phyloP scores from a whole-genome alignment of 2,329 filamentous ascomycete species.

The Dactylonectria estremocensis region DNA sequence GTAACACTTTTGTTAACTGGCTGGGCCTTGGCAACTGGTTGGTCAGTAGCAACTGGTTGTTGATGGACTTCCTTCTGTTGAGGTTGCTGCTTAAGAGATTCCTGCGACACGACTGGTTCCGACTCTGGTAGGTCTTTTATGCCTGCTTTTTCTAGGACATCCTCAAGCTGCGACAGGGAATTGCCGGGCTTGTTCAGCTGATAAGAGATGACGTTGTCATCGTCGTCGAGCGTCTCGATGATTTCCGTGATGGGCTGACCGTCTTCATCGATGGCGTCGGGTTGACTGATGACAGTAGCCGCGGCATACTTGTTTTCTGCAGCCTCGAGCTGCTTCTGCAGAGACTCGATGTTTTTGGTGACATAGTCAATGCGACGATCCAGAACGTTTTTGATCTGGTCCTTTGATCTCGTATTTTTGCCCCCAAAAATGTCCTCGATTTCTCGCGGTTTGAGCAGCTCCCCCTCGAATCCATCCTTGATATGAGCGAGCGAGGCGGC shows the following conservation, averaged over 20 bases:
- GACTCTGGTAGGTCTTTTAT: conserved; percentile 63
- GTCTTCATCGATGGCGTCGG: conserved; percentile 76
- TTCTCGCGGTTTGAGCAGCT: conserved; percentile 73
- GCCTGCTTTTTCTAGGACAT: conserved; percentile 84
- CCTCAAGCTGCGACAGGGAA: conserved; percentile 76
- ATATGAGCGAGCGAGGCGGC: conserved; percentile 68
- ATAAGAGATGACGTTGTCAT: conserved; percentile 85
- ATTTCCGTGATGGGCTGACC: conserved; percentile 90
- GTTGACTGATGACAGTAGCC: conserved; percentile 71
- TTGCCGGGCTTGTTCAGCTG: conserved; percentile 78
- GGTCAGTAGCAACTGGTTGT: conserved; percentile 11
- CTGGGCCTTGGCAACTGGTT: conserved; percentile 18
- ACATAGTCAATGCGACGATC: conserved; percentile 90
- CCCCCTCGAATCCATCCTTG: conserved; percentile 72
- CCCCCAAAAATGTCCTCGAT: conserved; percentile 63
- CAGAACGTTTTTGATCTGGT: conserved; percentile 72
- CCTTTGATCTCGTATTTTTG: conserved; percentile 46
- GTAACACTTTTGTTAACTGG: conserved; percentile 12
- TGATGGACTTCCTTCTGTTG: conserved; percentile 9
- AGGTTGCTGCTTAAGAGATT: not conserved
- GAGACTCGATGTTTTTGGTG: conserved; percentile 80
- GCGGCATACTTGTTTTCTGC: conserved; percentile 80
- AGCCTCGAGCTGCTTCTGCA: conserved; percentile 80
- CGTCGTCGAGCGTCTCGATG: conserved; percentile 90
- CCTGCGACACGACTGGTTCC: conserved; percentile 27